Evolutionary conservation across 2,329 filamentous ascomycete species (phyloP), one percentile per base, ranked within the genome.

Genomic region (Fusarium aywerte): DNA sequence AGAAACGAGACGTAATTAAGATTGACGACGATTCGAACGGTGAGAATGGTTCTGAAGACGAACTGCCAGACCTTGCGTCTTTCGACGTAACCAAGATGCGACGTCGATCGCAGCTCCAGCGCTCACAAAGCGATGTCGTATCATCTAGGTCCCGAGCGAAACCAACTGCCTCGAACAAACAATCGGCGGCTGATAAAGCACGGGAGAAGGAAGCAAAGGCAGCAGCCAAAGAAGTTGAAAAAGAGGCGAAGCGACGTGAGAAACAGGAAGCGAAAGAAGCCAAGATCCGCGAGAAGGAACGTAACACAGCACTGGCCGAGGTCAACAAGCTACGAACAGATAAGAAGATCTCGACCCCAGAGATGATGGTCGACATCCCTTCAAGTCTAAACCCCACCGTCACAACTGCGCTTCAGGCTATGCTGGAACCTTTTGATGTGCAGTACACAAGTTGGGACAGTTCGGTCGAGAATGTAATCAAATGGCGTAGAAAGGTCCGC

Each of bases 361-460:
- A 96, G 76, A 95, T 96, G 91, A 89, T 95, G 49, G 83, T 93
- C 3, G 87, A 92, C 69, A 80, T 95, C 23, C 85, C 91, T 0
- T 77, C 79, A 0, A 84, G 83, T 3, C 78, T 95, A 2, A 77
- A 84, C 21, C 76, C 82, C 0, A 80, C 77, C 1, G 73, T 84
- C 23, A 80, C 74, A 23, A 76, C 81, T 2, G 84, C 85, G 44
- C 76, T 85, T 7, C 78, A 83, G 53, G 75, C 80, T 1, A 77
- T 89, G n/a, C 79, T 90, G 1, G 74, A 78, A 3, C 80, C 83
- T 3, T 72, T 88, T 4, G 78, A 82, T 15, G 84, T 87, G 11
- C 75, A 85, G 49, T 77, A 80, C 58, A 72, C 77, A 25, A 75
- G 76, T 4, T 85, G 82, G 79, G 68, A 81, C 1, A 84, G 82